These are phyloP conservation scores for Golubevia sp. DNA, from an alignment of 1,284 basidiomycete species.

Conservation along the genomic window DNA sequence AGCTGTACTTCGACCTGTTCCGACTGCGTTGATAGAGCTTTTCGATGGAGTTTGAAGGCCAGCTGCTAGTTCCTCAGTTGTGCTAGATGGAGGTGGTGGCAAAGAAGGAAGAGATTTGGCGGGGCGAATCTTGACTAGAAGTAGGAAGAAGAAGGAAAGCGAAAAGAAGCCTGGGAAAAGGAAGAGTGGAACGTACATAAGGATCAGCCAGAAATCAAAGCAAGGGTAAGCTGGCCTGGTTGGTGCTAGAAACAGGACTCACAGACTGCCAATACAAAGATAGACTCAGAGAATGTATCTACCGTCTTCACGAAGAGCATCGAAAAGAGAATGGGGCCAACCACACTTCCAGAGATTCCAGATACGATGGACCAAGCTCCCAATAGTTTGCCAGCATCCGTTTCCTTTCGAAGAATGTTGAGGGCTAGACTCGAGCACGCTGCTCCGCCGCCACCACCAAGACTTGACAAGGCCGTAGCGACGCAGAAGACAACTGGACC, in stretches of 20 bases:
- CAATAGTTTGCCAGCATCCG: slow-evolving; percentile 54
- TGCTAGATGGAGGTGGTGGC: slow-evolving; percentile 21
- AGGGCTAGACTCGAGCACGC: slow-evolving; percentile 56
- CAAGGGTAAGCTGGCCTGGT: neutral
- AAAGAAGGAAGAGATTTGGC: slow-evolving; percentile 30
- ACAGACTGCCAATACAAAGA: slow-evolving; percentile 30
- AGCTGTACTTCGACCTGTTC: no score
- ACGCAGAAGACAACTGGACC: slow-evolving; percentile 14
- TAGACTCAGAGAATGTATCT: slow-evolving; percentile 26
- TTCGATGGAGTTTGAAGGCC: no score
- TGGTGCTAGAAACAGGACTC: neutral
- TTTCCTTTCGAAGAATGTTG: slow-evolving; percentile 37
- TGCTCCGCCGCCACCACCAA: slow-evolving; percentile 44
- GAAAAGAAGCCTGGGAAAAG: slow-evolving; percentile 17
- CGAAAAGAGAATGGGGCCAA: slow-evolving; percentile 51
- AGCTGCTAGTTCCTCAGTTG: no score
- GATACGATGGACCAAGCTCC: slow-evolving; percentile 52
- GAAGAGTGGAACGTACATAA: neutral
- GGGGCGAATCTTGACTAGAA: slow-evolving; percentile 33
- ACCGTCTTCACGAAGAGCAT: slow-evolving; percentile 32
- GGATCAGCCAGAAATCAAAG: neutral
- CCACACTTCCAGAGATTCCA: slow-evolving; percentile 38
- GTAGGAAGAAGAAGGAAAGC: slow-evolving; percentile 17
- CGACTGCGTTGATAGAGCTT: no score
- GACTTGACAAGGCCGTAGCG: slow-evolving; percentile 17